Evolutionary conservation across 805 yeast species (phyloP), one percentile per base, ranked within the genome.

Genomic region (Schizosaccharomyces octosporus): DNA sequence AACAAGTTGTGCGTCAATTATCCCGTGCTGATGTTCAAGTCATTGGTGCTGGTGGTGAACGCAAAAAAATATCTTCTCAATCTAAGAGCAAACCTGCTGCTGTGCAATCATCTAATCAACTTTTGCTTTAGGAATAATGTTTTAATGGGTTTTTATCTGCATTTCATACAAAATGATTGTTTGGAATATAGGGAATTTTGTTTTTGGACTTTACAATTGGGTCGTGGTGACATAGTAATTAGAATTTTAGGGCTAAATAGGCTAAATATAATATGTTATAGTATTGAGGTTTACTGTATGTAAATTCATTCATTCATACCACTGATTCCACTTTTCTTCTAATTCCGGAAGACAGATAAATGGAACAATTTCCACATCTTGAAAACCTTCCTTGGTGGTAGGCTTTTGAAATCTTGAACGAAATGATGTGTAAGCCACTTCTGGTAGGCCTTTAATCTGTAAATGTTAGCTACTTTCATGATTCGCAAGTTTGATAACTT

Each of bases 1-100:
- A 51, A 24, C 39, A 57, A 36, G 48, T 57, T n/a, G 48, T 36
- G n/a, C 60, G 60, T 57, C 27, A 24, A 19, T 36, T 57, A 24
- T 27, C 39, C 6, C 19, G 29, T 15, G 43, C 42, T 4, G 36
- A 57, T 57, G 60, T 57, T 36, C 27, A 41, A 36, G 42, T 57
- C 48, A 57, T 57, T 41, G 60, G 60, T 41, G n/a, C 24, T 19
- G 48, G 39, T 9, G 60, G 60, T 13, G 42, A 57, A 27, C 60
- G 24, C 7, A 57, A 41, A 57, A 41, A 36, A 24, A 42, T 57
- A 9, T 39, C 39, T 19, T 4, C 13, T 24, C n/a, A 51, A 17
- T 24, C 31, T 17, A 51, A 45, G n/a, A 13, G n/a, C 17, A 51
- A 51, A 51, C 19, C 21, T 24, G 19, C 21, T 21, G 31, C 57